Percentiles rank a stretch among this genome's conserved stretches.
Conservation (phyloP, 75 land plant genomes). For the Larix kaempferi region DNA sequence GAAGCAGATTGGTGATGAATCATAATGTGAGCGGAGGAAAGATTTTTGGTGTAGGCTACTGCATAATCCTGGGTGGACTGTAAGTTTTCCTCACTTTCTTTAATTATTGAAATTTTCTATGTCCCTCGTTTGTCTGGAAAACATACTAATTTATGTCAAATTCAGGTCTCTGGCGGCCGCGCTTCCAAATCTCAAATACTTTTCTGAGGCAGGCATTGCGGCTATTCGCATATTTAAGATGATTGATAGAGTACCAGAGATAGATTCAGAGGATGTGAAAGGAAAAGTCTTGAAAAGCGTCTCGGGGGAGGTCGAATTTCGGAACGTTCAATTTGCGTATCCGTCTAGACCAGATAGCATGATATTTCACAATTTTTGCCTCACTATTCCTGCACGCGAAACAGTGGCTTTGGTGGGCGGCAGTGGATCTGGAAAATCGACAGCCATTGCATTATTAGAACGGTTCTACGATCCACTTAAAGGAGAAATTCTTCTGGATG, state of each 20-base stretch:
- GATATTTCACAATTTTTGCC: conserved; percentile 34
- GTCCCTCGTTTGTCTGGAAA: background rate
- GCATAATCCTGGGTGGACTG: conserved; percentile 66
- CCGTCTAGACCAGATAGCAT: conserved; percentile 51
- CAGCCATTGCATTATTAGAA: conserved; percentile 41
- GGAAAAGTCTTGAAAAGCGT: conserved; percentile 39
- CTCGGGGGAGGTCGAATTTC: conserved; percentile 48
- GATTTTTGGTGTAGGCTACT: conserved; percentile 47
- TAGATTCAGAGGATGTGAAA: conserved; percentile 36
- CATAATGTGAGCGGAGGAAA: conserved; percentile 52
- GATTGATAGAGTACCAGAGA: conserved; percentile 43
- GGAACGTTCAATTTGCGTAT: conserved; percentile 35
- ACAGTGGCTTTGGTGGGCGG: conserved; percentile 59
- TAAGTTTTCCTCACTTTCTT: conserved; percentile 16
- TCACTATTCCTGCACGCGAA: conserved; percentile 38
- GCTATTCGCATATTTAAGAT: conserved; percentile 53
- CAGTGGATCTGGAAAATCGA: conserved; percentile 66
- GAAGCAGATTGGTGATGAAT: conserved; percentile 57
- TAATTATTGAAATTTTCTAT: background rate
- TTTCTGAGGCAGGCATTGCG: conserved; percentile 62
- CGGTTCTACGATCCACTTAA: conserved; percentile 51
- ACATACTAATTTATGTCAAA: background rate
- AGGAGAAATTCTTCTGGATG: conserved; percentile 55
- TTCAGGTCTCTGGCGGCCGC: conserved; percentile 60
- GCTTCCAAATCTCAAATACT: conserved; percentile 64